Conservation (phyloP, 768 basidiomycete genomes). For the Paxillus rubicundulus region DNA sequence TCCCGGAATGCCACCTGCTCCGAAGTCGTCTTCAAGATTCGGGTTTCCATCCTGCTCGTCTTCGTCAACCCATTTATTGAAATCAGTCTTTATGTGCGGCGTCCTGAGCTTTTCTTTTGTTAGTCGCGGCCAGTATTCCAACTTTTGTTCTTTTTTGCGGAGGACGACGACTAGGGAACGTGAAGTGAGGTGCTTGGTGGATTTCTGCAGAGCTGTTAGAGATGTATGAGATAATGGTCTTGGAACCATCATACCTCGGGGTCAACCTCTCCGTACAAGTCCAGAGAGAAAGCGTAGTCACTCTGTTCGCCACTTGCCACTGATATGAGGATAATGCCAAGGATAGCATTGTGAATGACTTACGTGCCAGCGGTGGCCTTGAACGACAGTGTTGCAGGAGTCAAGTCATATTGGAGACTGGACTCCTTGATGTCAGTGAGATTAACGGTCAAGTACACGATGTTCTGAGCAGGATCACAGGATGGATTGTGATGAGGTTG, state of each 20-base stretch:
- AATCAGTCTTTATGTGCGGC: constrained; percentile 90
- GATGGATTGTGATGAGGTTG: background rate
- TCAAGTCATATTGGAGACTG: constrained; percentile 60
- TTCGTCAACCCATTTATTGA: constrained; percentile 94
- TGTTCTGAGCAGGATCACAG: constrained; percentile 53
- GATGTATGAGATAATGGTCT: background rate
- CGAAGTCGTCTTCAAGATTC: constrained; percentile 38
- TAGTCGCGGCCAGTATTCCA: constrained; percentile 90
- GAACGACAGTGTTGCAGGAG: constrained; percentile 57
- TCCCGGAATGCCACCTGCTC: constrained; percentile 36
- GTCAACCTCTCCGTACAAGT: constrained; percentile 72
- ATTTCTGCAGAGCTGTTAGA: constrained; percentile 16
- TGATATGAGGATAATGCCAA: constrained; percentile 6
- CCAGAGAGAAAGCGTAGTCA: constrained; percentile 72
- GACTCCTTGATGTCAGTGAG: constrained; percentile 65
- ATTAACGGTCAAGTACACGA: constrained; percentile 83
- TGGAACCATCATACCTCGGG: constrained; percentile 55
- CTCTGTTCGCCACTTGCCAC: constrained; percentile 42
- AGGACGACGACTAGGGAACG: constrained; percentile 68
- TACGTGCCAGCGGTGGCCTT: constrained; percentile 66
- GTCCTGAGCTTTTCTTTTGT: constrained; percentile 84
- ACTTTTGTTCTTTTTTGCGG: constrained; percentile 73
- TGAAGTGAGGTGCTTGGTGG: constrained; percentile 54
- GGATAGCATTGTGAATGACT: constrained; percentile 21
- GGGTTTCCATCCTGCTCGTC: constrained; percentile 83